Evolutionary conservation across 2,329 filamentous ascomycete species (phyloP), one percentile per base, ranked within the genome.

Genomic region (Phialemoniopsis sp.): DNA sequence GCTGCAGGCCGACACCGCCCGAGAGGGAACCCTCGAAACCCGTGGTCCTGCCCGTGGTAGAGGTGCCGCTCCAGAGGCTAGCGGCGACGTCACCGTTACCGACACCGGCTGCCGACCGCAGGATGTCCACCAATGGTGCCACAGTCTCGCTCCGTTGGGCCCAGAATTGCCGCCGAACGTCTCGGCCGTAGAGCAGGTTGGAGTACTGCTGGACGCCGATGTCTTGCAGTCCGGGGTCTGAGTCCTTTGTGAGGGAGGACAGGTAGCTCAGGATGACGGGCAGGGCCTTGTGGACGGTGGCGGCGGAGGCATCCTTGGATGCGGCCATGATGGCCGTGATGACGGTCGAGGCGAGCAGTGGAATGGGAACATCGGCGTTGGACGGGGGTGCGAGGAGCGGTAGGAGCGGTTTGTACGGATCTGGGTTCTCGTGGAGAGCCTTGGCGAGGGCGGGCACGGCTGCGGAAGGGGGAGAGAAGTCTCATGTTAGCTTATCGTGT

Each of bases 151-250:
- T 82, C 52, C 87, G 78, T 63, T 95, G 88, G 47, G 85, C 79
- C 93, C 93, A 98, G 67, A 97, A 97, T 40, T 93, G 74, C 50
- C 83, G 74, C 47, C 93, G 79, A 4, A 89, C 80, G 42, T 79
- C 79, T 45, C 73, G 78, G 30, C 82, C 87, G 45, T 89, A 83
- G 26, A 98, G 73, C 26, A 98, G 72, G 15, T 86, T 76, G 29
- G 93, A 96, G 64, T 91, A 94, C 58, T 91, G 81, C 56, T 93
- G 87, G 12, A 97, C 89, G 18, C 89, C 91, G 57, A 97, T 95
- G 57, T 98, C 93, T 64, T 98, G 93, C 41, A 95, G 75, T 30
- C 89, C 89, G 40, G 87, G 85, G 64, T 98, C 93, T 32, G 86
- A 78, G 58, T 83, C 89, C 70, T 89, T 89, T 42, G 87, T 82